phyloP scores from a whole-genome alignment of 768 basidiomycete species.

The Crucibulum laeve region DNA sequence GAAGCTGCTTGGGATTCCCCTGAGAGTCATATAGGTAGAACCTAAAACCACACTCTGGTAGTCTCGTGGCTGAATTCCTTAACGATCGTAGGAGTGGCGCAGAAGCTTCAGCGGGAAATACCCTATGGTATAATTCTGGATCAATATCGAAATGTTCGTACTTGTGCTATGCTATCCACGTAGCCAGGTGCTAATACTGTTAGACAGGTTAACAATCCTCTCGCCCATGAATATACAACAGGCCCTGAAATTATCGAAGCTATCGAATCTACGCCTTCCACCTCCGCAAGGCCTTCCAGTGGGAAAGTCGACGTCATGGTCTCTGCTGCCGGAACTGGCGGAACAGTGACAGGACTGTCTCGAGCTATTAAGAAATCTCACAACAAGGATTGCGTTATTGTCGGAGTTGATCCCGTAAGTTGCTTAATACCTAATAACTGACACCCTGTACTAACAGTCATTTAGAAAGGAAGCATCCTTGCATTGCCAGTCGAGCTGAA shows the following conservation, averaged over 20 bases:
- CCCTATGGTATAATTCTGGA: slow-evolving; percentile 87
- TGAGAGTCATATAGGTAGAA: slow-evolving; percentile 88
- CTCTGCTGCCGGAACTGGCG: slow-evolving; percentile 91
- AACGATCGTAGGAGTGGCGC: slow-evolving; percentile 84
- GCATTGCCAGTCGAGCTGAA: slow-evolving; percentile 70
- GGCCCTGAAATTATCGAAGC: slow-evolving; percentile 90
- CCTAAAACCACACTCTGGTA: slow-evolving; percentile 22
- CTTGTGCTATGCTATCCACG: neutral
- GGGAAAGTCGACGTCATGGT: slow-evolving; percentile 78
- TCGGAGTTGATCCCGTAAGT: slow-evolving; percentile 90
- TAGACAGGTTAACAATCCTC: slow-evolving; percentile 70
- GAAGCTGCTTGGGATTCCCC: slow-evolving; percentile 87
- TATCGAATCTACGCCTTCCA: slow-evolving; percentile 61
- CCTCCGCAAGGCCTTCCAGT: slow-evolving; percentile 52
- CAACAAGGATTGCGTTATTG: slow-evolving; percentile 66
- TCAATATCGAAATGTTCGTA: slow-evolving; percentile 77
- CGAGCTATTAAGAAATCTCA: slow-evolving; percentile 75
- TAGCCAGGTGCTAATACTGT: neutral
- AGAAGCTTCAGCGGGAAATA: slow-evolving; percentile 70
- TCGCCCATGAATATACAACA: slow-evolving; percentile 88
- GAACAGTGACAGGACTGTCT: slow-evolving; percentile 87
- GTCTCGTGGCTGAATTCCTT: slow-evolving; percentile 84
- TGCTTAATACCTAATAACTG: neutral
- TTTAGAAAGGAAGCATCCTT: slow-evolving; percentile 85
- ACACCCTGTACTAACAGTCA: slow-evolving; percentile 5